A percentile compares a stretch with the other conserved stretches of the same genome.
These are phyloP conservation scores for Teunomyces funiuensis DNA, from an alignment of 805 yeast species.

Conservation along the genomic window DNA sequence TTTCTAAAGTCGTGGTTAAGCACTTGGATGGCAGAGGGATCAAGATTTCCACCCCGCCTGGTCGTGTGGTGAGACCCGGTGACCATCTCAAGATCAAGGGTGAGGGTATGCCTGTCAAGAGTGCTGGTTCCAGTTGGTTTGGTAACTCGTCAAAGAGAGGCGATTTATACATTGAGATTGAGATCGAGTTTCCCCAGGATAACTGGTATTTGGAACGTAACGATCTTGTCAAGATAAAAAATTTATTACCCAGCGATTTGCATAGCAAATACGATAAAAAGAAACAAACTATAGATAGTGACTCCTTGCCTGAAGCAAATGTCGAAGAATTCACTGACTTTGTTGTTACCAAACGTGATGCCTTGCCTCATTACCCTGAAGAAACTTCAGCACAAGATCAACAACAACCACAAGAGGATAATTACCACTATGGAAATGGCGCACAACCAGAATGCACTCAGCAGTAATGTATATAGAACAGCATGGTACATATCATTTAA, in stretches of 20 bases:
- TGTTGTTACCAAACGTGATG: constrained; percentile 20
- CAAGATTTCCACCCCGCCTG: constrained; percentile 63
- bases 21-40: constrained; percentile 82
- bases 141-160: constrained; percentile 46
- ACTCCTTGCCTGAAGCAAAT: constrained; percentile 35
- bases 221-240: constrained; percentile 55
- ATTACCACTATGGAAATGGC: constrained; percentile 15
- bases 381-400: constrained; percentile 12
- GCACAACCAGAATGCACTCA: constrained; percentile 38
- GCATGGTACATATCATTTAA: constrained; percentile 20
- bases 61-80: constrained; percentile 80
- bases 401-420: constrained; percentile 13
- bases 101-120: constrained; percentile 81
- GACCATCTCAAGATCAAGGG: constrained; percentile 60
- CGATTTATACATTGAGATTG: constrained; percentile 67
- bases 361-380: constrained; percentile 33
- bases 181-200: constrained; percentile 79
- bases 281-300: constrained; percentile 24
- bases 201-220: constrained; percentile 78
- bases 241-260: constrained; percentile 50
- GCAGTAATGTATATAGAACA: constrained; percentile 16
- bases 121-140: constrained; percentile 28
- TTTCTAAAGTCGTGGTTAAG: constrained; percentile 59
- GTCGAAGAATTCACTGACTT: constrained; percentile 39
- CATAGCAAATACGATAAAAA: constrained; percentile 21